A percentile compares a stretch with the other conserved stretches of the same genome.
These are phyloP conservation scores for Neopestalotiopsis sp. DNA, from an alignment of 2,329 filamentous ascomycete genomes.

Conservation along the genomic window DNA sequence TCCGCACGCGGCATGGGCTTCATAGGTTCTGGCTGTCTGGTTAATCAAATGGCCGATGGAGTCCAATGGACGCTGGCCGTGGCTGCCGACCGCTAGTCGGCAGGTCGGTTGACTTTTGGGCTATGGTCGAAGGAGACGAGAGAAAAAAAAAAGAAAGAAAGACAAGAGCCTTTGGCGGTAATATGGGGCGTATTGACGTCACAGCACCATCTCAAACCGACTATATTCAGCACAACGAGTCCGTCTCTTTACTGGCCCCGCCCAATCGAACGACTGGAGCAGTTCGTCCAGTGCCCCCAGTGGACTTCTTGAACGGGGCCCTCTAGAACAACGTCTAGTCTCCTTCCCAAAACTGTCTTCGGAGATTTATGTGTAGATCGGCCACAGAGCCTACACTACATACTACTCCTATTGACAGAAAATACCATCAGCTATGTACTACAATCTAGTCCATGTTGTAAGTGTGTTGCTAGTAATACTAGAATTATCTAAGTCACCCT, in stretches of 20 bases:
- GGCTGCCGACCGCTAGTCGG: too few species aligned
- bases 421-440: too few species aligned
- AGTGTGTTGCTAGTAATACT: too few species aligned
- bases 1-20: too few species aligned
- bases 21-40: too few species aligned
- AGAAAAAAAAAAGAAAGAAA: too few species aligned
- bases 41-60: too few species aligned
- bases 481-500: too few species aligned
- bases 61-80: too few species aligned
- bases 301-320: background rate
- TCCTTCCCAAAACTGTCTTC: background rate
- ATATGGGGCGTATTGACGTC: constrained; percentile 5
- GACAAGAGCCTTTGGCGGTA: background rate
- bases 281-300: background rate
- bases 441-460: too few species aligned
- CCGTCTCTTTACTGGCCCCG: background rate
- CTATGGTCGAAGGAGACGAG: too few species aligned
- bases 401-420: background rate
- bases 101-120: too few species aligned
- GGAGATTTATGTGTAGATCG: background rate
- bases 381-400: background rate
- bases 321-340: background rate
- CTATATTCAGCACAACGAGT: background rate
- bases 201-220: background rate
- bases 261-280: background rate